Percentiles rank a stretch among this genome's conserved stretches.
phyloP scores from a whole-genome alignment of 2,329 filamentous ascomycete species.

The Mycosphaerella sp. region DNA sequence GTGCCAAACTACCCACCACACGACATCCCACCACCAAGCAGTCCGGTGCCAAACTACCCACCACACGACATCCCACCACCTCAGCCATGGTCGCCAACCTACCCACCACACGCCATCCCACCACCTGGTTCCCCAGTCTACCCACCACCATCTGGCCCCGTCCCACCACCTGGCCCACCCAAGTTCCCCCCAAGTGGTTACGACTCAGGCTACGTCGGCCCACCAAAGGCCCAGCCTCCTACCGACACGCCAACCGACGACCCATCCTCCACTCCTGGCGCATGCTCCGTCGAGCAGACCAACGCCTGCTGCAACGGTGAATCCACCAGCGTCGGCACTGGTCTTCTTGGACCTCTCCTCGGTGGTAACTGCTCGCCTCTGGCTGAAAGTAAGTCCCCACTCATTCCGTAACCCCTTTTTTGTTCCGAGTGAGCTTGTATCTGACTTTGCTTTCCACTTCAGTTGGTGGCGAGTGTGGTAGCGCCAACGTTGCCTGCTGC shows the following conservation, averaged over 20 bases:
- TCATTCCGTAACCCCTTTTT: too few species aligned
- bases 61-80: neutral
- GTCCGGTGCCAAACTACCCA: too few species aligned
- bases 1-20: too few species aligned
- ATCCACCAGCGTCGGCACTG: too few species aligned
- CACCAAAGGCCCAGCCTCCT: too few species aligned
- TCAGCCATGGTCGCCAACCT: too few species aligned
- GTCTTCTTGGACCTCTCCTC: slow-evolving; percentile 6
- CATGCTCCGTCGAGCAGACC: slow-evolving; percentile 1
- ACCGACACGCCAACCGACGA: neutral
- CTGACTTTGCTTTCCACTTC: neutral
- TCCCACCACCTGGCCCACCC: neutral
- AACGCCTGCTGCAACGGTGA: slow-evolving; percentile 11
- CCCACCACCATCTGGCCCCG: neutral
- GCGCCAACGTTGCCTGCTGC: slow-evolving; percentile 4
- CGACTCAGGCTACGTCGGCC: too few species aligned
- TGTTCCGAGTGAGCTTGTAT: too few species aligned
- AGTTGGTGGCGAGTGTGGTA: neutral
- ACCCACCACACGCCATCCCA: neutral
- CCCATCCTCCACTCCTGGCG: neutral
- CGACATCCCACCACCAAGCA: neutral
- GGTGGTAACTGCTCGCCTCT: slow-evolving; percentile 7
- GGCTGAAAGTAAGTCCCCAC: neutral
- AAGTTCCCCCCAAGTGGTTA: neutral
- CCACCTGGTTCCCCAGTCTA: neutral